Percentiles rank a stretch among this genome's conserved stretches.
Conservation (phyloP, 257 asterid species). For the Solanum sparsipilum region DNA sequence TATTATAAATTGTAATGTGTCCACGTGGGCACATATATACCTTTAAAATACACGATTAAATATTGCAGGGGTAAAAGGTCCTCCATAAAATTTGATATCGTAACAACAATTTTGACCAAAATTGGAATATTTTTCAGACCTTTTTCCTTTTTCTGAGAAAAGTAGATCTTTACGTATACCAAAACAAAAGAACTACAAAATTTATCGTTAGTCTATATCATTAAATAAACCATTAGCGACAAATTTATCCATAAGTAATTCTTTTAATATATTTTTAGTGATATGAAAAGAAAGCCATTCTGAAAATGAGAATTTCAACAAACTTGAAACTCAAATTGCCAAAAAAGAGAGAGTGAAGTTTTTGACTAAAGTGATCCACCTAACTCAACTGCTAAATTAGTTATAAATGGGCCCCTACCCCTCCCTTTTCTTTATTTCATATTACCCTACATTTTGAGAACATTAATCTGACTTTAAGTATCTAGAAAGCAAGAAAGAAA, state of each 20-base stretch:
- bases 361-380: background rate
- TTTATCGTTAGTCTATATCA: background rate
- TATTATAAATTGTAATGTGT: too few species aligned
- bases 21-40: too few species aligned
- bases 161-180: background rate
- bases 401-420: background rate
- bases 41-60: too few species aligned
- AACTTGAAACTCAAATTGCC: background rate
- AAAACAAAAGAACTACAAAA: background rate
- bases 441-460: background rate
- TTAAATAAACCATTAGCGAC: background rate
- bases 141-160: too few species aligned
- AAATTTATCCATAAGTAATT: background rate
- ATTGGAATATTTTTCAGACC: too few species aligned
- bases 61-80: too few species aligned
- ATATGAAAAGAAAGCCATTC: background rate
- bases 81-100: too few species aligned
- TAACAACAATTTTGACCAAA: too few species aligned
- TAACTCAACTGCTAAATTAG: constrained; percentile 1
- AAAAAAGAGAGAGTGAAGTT: background rate
- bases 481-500: background rate
- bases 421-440: background rate
- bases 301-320: background rate
- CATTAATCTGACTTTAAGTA: background rate
- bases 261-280: background rate